phyloP scores from a whole-genome alignment of 2,329 filamentous ascomycete species.

The Colletotrichum sansevieriae region DNA sequence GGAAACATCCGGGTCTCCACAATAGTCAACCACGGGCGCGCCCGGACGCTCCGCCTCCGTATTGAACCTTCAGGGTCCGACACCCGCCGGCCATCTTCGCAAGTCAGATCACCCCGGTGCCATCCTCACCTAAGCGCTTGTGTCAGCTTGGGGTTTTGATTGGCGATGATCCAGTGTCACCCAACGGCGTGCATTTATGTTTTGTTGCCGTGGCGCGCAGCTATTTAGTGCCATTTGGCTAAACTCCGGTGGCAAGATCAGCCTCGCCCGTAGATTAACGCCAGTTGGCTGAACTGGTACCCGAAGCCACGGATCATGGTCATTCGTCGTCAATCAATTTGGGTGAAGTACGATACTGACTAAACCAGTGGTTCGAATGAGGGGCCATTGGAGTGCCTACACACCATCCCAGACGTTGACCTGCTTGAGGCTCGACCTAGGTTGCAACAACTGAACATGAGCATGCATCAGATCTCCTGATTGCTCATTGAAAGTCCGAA shows the following conservation, averaged over 20 bases:
- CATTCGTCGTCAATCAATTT: background rate
- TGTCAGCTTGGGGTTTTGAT: background rate
- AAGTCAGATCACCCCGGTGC: background rate
- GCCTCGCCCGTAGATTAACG: background rate
- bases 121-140: background rate
- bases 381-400: background rate
- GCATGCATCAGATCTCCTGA: no score
- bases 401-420: background rate
- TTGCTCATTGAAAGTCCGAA: no score
- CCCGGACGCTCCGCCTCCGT: constrained; percentile 10
- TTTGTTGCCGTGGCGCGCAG: background rate
- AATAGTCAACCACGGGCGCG: background rate
- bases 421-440: background rate
- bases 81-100: background rate
- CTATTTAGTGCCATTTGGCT: background rate
- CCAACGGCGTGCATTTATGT: background rate
- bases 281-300: no score
- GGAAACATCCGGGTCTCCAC: constrained; percentile 7
- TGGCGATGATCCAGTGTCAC: background rate
- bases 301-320: background rate
- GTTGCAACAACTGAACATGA: background rate
- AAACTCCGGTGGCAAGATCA: background rate
- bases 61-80: constrained; percentile 14
- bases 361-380: background rate
- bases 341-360: background rate